A percentile compares a stretch with the other conserved stretches of the same genome.
Conservation (phyloP, 176 grass and related monocot species). For the Elaeis guineensis region DNA sequence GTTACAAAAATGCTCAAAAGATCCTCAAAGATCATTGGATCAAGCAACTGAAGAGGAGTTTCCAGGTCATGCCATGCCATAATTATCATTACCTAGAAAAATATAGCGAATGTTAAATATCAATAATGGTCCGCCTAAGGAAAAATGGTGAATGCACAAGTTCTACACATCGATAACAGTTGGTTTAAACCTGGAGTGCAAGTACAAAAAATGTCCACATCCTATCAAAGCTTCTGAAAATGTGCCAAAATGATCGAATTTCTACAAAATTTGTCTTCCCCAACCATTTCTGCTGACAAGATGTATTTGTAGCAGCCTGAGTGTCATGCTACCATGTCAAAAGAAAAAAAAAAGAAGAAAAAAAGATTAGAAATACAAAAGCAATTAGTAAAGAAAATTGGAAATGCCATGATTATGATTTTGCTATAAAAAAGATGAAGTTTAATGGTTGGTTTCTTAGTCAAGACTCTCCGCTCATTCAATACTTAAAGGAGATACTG, state of each 20-base stretch:
- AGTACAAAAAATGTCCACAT: slow-evolving; percentile 91
- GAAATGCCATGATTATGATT: no score
- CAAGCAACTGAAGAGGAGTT: slow-evolving; percentile 77
- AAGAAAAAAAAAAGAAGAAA: slow-evolving; percentile 23
- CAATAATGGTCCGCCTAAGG: background rate
- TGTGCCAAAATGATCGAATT: slow-evolving; percentile 84
- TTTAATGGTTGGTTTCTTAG: no score
- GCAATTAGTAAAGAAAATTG: background rate
- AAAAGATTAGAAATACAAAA: slow-evolving; percentile 20
- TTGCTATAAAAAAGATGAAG: no score
- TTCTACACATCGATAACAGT: background rate
- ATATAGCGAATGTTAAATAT: slow-evolving; percentile 16
- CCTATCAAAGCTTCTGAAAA: slow-evolving; percentile 95
- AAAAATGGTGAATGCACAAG: slow-evolving; percentile 15
- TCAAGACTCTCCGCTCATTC: no score
- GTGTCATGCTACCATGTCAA: slow-evolving; percentile 7
- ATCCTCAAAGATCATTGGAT: slow-evolving; percentile 72
- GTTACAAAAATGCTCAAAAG: slow-evolving; percentile 93
- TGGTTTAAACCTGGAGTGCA: slow-evolving; percentile 66
- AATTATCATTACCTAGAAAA: slow-evolving; percentile 79
- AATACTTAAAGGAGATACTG: no score
- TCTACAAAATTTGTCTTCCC: slow-evolving; percentile 97
- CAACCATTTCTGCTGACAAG: slow-evolving; percentile 48
- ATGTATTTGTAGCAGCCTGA: slow-evolving; percentile 26
- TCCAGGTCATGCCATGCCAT: slow-evolving; percentile 88